Conservation (phyloP, 2,329 filamentous ascomycete species). For the Calonectria montana region DNA sequence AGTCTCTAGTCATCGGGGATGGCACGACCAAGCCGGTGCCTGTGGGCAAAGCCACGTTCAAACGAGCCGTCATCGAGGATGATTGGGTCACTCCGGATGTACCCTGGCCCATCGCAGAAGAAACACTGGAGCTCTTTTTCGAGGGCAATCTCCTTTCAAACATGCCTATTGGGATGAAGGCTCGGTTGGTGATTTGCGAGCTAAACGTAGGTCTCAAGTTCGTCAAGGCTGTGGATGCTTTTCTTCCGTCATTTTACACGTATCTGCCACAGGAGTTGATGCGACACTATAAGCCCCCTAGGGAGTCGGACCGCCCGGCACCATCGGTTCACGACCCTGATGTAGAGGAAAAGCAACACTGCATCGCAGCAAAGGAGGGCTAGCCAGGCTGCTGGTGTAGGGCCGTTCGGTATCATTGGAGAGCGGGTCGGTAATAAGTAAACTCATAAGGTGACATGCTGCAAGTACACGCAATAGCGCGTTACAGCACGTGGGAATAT, state of each 20-base stretch:
- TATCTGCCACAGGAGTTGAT: constrained; percentile 78
- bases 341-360: constrained; percentile 45
- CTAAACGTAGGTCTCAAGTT: constrained; percentile 73
- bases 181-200: constrained; percentile 66
- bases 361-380: constrained; percentile 33
- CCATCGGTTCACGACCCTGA: constrained; percentile 54
- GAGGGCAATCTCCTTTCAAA: constrained; percentile 67
- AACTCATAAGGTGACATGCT: background rate
- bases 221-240: constrained; percentile 67
- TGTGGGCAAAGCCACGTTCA: constrained; percentile 58
- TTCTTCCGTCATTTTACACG: constrained; percentile 72
- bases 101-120: constrained; percentile 27
- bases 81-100: constrained; percentile 55
- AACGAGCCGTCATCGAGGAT: constrained; percentile 59
- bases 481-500: constrained; percentile 6
- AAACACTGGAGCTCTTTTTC: constrained; percentile 67
- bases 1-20: constrained; percentile 48
- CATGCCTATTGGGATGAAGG: constrained; percentile 74
- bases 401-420: background rate
- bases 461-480: constrained; percentile 1
- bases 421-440: background rate
- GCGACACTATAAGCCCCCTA: constrained; percentile 71
- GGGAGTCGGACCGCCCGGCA: constrained; percentile 55
- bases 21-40: constrained; percentile 50
- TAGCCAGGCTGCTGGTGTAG: background rate